These are phyloP conservation scores for Pseudocercospora musae DNA, from an alignment of 2,329 filamentous ascomycete genomes.

Conservation along the genomic window DNA sequence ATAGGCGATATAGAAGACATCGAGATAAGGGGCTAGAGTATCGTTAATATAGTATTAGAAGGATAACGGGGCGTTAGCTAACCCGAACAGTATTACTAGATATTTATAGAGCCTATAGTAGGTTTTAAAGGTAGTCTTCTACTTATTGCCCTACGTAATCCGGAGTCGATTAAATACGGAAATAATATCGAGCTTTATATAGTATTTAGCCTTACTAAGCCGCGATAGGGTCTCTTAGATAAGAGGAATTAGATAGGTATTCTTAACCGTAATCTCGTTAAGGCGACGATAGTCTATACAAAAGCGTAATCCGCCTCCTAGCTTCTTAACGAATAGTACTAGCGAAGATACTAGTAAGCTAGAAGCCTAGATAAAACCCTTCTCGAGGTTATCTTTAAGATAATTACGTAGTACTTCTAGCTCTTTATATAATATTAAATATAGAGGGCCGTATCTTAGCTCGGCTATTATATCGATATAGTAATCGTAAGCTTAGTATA, in stretches of 20 bases:
- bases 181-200: constrained; percentile 23
- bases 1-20: constrained; percentile 27
- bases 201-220: constrained; percentile 6
- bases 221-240: constrained; percentile 27
- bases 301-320: constrained; percentile 19
- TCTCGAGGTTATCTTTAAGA: background rate
- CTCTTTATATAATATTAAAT: background rate
- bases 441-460: background rate
- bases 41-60: constrained; percentile 34
- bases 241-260: constrained; percentile 27
- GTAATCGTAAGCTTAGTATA: background rate
- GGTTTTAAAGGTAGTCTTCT: constrained; percentile 24
- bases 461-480: background rate
- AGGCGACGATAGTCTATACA: constrained; percentile 33
- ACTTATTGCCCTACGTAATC: constrained; percentile 26
- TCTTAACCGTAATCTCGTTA: constrained; percentile 34
- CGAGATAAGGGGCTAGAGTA: constrained; percentile 13
- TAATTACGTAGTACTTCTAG: background rate
- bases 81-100: constrained; percentile 28
- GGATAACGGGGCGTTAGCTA: constrained; percentile 21
- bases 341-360: background rate
- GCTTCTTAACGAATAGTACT: constrained; percentile 18
- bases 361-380: background rate
- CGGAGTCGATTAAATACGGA: constrained; percentile 26
- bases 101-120: constrained; percentile 27